phyloP scores from a whole-genome alignment of 306 rosid species.

The Parietaria judaica region DNA sequence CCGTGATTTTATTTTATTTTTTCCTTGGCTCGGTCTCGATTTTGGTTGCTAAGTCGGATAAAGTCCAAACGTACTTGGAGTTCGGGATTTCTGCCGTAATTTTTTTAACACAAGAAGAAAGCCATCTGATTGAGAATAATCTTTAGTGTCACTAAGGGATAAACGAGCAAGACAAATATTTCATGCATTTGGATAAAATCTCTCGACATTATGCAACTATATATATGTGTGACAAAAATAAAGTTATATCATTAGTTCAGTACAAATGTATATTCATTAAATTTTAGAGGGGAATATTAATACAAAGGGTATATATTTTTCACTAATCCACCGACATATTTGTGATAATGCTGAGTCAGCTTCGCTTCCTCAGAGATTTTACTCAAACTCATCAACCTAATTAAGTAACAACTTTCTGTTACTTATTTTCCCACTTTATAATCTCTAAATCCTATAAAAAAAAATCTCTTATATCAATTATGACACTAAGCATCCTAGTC shows the following conservation, averaged over 20 bases:
- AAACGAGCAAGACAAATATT: slow-evolving; percentile 10
- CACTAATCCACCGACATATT: background rate
- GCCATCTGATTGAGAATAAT: background rate
- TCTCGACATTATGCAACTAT: background rate
- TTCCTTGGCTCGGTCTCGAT: background rate
- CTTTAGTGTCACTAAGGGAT: background rate
- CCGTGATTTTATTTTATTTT: background rate
- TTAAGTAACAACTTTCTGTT: background rate
- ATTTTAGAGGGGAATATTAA: too few species aligned
- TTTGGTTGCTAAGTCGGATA: too few species aligned
- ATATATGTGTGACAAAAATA: background rate
- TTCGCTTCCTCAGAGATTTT: slow-evolving; percentile 62
- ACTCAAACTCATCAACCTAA: background rate
- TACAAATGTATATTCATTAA: too few species aligned
- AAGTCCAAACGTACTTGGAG: too few species aligned
- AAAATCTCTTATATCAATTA: background rate
- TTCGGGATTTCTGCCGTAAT: too few species aligned
- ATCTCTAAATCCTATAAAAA: background rate
- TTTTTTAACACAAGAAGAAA: too few species aligned
- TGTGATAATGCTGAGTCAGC: slow-evolving; percentile 42
- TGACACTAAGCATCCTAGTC: background rate
- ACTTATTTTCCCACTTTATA: background rate
- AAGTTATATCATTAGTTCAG: background rate
- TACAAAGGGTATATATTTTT: too few species aligned
- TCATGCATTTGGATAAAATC: slow-evolving; percentile 1